These are phyloP conservation scores for Pseudocercospora ulei DNA, from an alignment of 2,329 filamentous ascomycete genomes.

Conservation along the genomic window DNA sequence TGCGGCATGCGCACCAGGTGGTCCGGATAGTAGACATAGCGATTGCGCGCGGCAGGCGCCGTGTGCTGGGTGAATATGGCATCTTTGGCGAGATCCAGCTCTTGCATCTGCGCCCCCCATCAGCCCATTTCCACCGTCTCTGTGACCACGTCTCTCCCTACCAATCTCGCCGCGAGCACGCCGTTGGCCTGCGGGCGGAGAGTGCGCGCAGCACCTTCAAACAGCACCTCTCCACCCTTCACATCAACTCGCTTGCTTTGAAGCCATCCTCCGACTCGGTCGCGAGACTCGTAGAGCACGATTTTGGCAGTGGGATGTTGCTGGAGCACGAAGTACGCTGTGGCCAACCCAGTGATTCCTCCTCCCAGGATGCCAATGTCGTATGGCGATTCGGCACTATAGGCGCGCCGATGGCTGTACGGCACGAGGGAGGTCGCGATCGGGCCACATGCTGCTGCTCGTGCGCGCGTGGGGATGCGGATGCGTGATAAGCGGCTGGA, in stretches of 20 bases:
- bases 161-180: conserved; percentile 60
- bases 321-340: conserved; percentile 65
- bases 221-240: conserved; percentile 55
- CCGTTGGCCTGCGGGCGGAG: conserved; percentile 54
- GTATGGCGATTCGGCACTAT: conserved; percentile 16
- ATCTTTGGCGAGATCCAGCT: conserved; percentile 49
- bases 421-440: neutral
- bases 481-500: too few species aligned
- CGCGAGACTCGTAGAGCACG: conserved; percentile 66
- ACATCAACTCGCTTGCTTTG: conserved; percentile 55
- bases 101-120: conserved; percentile 44
- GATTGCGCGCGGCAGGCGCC: conserved; percentile 50
- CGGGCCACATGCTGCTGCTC: neutral
- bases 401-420: conserved; percentile 5
- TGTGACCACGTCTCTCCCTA: conserved; percentile 37
- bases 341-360: conserved; percentile 70
- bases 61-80: conserved; percentile 46
- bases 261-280: conserved; percentile 74
- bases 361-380: conserved; percentile 63
- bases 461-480: neutral
- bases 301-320: conserved; percentile 60
- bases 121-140: conserved; percentile 20
- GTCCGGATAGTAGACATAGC: conserved; percentile 83
- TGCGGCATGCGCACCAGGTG: conserved; percentile 58
- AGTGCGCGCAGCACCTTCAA: conserved; percentile 77